Conservation (phyloP, 2,329 filamentous ascomycete genomes). For the Penicillium sp. region DNA sequence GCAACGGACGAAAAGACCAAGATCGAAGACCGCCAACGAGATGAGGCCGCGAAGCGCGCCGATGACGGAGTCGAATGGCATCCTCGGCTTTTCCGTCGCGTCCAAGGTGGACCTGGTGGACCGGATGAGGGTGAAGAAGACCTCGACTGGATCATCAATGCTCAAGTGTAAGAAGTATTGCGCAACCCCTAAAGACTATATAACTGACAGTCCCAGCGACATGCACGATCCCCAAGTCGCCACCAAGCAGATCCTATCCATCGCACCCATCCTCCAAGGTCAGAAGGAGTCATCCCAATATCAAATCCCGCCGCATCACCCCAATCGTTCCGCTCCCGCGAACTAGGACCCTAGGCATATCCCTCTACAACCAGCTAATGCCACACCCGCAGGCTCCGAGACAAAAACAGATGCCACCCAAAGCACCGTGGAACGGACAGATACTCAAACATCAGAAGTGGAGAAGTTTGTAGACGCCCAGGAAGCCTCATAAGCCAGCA, state of each 20-base stretch:
- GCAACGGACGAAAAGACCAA: conserved; percentile 96
- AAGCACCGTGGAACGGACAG: conserved; percentile 34
- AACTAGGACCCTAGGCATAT: conserved; percentile 10
- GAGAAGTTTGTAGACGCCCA: conserved; percentile 48
- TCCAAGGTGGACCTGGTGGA: conserved; percentile 68
- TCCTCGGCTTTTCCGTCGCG: conserved; percentile 77
- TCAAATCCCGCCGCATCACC: conserved; percentile 54
- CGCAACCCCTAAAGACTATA: conserved; percentile 2
- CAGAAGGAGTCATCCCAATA: conserved; percentile 61
- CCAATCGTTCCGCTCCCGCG: not conserved
- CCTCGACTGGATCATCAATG: conserved; percentile 92
- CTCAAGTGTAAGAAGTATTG: conserved; percentile 65
- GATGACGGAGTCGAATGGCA: conserved; percentile 84
- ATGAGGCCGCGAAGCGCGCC: conserved; percentile 77
- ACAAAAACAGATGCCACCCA: conserved; percentile 6
- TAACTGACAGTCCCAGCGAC: conserved; percentile 51
- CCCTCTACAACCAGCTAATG: conserved; percentile 20
- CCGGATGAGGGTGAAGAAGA: conserved; percentile 80
- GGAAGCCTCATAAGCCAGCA: conserved; percentile 23
- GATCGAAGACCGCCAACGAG: conserved; percentile 88
- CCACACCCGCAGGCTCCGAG: conserved; percentile 13
- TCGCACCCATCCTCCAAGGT: conserved; percentile 80
- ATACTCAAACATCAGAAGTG: conserved; percentile 41
- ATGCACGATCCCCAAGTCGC: conserved; percentile 66
- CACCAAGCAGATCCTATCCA: conserved; percentile 77